A percentile compares a stretch with the other conserved stretches of the same genome.
These are phyloP conservation scores for Monilinia aucupariae DNA, from an alignment of 2,329 filamentous ascomycete species.

Conservation along the genomic window DNA sequence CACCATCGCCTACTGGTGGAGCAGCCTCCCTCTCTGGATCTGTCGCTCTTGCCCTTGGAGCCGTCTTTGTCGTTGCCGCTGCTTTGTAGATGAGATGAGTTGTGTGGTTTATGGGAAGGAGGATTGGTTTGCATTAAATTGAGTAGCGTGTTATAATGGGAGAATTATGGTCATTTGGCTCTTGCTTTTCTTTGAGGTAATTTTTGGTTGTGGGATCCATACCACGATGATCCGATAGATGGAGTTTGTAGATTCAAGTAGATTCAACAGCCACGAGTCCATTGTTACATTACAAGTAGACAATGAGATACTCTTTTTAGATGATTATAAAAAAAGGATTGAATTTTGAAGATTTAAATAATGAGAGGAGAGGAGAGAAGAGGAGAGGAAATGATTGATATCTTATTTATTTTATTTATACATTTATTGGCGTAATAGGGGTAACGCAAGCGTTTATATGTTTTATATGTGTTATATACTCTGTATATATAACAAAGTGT, in stretches of 20 bases:
- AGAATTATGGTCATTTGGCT: not conserved
- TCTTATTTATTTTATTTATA: no score
- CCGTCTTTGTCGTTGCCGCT: conserved; percentile 13
- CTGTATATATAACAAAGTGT: no score
- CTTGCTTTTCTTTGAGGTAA: conserved; percentile 3
- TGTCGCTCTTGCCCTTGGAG: conserved; percentile 11
- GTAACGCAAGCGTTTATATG: no score
- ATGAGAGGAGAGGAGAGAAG: no score
- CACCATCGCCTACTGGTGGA: conserved; percentile 11
- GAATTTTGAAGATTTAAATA: not conserved
- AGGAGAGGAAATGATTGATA: no score
- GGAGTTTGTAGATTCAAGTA: conserved; percentile 10
- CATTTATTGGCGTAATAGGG: no score
- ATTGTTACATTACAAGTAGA: conserved; percentile 1
- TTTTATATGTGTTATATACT: no score
- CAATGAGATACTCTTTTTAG: not conserved
- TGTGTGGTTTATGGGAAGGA: conserved; percentile 2
- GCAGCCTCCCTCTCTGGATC: conserved; percentile 18
- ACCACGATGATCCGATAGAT: conserved; percentile 5
- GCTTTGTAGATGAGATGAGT: conserved; percentile 10
- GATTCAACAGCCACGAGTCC: not conserved
- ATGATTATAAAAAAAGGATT: not conserved
- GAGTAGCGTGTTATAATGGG: conserved; percentile 6
- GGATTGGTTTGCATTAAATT: not conserved
- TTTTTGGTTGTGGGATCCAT: conserved; percentile 4